Percentiles rank a stretch among this genome's conserved stretches.
Conservation (phyloP, 352 stramenopile genomes). For the Blastocystis hominis region DNA sequence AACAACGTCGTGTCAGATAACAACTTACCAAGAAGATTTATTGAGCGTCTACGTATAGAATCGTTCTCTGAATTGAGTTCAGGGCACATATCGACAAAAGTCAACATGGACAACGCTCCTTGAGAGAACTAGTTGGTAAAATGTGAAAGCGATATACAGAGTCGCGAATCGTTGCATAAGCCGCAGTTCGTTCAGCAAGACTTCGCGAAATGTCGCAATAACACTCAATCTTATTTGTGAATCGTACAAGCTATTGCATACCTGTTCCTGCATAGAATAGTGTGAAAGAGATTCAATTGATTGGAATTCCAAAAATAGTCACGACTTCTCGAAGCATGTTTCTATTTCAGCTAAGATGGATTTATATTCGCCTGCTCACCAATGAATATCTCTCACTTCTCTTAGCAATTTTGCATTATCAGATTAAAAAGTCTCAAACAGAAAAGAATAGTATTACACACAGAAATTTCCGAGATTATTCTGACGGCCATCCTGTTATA, state of each 20-base stretch:
- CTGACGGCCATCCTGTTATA: background rate
- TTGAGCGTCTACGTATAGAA: background rate
- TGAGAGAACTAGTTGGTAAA: background rate
- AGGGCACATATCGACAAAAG: constrained; percentile 23
- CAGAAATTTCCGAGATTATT: background rate
- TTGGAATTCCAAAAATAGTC: background rate
- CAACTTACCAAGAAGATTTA: constrained; percentile 15
- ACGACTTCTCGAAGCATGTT: too few relatives aligned
- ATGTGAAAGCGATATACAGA: background rate
- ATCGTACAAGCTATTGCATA: background rate
- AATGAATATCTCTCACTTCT: too few relatives aligned
- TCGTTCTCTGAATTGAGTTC: constrained; percentile 24
- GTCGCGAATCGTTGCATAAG: background rate
- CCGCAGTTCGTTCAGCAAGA: background rate
- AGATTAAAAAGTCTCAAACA: too few relatives aligned
- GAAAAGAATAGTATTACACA: background rate
- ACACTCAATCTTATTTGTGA: constrained; percentile 2
- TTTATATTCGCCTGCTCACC: too few relatives aligned
- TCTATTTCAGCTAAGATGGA: too few relatives aligned
- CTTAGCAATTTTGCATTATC: too few relatives aligned
- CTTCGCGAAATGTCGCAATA: constrained; percentile 6
- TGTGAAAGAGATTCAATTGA: background rate
- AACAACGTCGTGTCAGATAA: background rate
- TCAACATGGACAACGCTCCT: background rate
- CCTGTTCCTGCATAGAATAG: background rate